A percentile compares a stretch with the other conserved stretches of the same genome.
phyloP scores from a whole-genome alignment of 768 basidiomycete species.

The Clavaria fumosa region DNA sequence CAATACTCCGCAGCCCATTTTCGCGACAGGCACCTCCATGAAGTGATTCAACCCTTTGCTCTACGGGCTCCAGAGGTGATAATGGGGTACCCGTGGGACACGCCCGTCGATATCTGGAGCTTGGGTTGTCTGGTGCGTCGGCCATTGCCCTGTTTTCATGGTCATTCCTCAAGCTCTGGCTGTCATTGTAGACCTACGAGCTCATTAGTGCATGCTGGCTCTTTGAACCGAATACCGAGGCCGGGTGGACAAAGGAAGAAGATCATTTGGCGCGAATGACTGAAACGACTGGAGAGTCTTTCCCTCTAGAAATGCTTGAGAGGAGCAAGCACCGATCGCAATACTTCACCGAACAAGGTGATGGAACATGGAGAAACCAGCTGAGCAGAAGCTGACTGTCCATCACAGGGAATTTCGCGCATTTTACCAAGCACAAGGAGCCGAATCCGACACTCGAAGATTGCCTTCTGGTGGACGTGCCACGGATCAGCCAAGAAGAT shows the following conservation, averaged over 20 bases:
- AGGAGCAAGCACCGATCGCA: conserved; percentile 3
- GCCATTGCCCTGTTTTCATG: not conserved
- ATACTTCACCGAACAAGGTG: conserved; percentile 4
- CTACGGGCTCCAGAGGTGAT: conserved; percentile 5
- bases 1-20: not conserved
- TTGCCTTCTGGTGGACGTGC: no score
- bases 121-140: conserved; percentile 2
- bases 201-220: conserved; percentile 9
- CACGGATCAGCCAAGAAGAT: no score
- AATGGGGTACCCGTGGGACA: not conserved
- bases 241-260: conserved; percentile 11
- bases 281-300: conserved; percentile 15
- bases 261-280: conserved; percentile 19
- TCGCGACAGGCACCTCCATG: not conserved
- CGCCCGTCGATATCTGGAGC: conserved; percentile 5
- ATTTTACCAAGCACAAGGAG: no score
- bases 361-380: no score
- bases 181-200: conserved; percentile 11
- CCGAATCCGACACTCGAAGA: no score
- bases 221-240: conserved; percentile 6
- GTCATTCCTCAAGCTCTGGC: not conserved
- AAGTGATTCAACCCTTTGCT: not conserved
- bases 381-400: no score
- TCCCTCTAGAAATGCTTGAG: conserved; percentile 10
- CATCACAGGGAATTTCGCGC: no score